Evolutionary conservation across 768 basidiomycete species (phyloP).

Genomic region (Russula compacta): DNA sequence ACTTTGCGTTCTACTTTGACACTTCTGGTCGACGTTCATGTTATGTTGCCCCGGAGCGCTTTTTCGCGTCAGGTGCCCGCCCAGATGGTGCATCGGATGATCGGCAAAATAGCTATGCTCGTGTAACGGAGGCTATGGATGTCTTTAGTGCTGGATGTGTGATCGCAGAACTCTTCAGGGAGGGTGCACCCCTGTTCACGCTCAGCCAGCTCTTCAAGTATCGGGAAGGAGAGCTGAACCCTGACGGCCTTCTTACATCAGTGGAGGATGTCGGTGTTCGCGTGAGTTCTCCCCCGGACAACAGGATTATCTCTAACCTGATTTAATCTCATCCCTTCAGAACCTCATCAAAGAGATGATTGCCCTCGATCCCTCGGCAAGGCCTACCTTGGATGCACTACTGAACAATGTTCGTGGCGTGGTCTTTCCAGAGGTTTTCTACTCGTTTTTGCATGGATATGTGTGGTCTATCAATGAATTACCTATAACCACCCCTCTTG

Average conservation of each 20-base stretch:
- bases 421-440: conserved; percentile 89
- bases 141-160: conserved; percentile 94
- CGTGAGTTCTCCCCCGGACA: conserved; percentile 38
- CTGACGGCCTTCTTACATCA: conserved; percentile 58
- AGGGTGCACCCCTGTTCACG: conserved; percentile 88
- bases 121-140: conserved; percentile 94
- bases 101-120: conserved; percentile 59
- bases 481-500: conserved; percentile 38
- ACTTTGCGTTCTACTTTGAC: conserved; percentile 98
- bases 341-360: conserved; percentile 87
- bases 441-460: conserved; percentile 90
- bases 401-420: conserved; percentile 65
- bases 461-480: conserved; percentile 71
- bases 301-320: conserved; percentile 5
- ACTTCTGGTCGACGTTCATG: conserved; percentile 89
- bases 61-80: conserved; percentile 66
- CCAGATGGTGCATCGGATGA: conserved; percentile 38
- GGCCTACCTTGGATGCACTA: conserved; percentile 76
- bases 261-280: conserved; percentile 78
- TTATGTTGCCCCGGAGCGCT: conserved; percentile 93
- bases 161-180: conserved; percentile 90
- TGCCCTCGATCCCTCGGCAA: conserved; percentile 58
- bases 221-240: conserved; percentile 70
- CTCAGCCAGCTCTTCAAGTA: conserved; percentile 95
- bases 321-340: conserved; percentile 34